These are phyloP conservation scores for Taphrina communis DNA, from an alignment of 1,139 yeast genomes.

Conservation along the genomic window DNA sequence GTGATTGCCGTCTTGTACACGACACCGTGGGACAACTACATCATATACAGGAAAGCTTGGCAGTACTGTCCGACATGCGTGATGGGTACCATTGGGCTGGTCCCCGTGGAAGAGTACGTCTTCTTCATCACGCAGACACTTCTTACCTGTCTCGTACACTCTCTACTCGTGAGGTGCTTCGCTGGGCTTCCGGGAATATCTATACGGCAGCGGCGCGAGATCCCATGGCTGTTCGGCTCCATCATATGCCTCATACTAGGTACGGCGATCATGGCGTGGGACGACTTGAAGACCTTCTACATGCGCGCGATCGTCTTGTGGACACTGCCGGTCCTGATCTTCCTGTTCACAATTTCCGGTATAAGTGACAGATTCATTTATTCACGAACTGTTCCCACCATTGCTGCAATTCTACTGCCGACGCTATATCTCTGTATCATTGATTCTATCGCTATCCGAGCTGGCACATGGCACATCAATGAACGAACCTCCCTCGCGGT, in stretches of 20 bases:
- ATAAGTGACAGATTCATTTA: slow-evolving; percentile 18
- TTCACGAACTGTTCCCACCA: slow-evolving; percentile 8
- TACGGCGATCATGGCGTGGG: slow-evolving; percentile 1
- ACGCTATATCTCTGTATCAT: slow-evolving; percentile 37
- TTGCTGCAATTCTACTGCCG: slow-evolving; percentile 23
- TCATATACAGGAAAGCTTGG: slow-evolving; percentile 41
- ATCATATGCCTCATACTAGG: not conserved
- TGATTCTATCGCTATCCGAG: slow-evolving; percentile 39
- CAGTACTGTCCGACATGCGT: slow-evolving; percentile 40
- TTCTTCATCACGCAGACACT: slow-evolving; percentile 40
- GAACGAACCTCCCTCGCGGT: slow-evolving; percentile 26
- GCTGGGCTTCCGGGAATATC: slow-evolving; percentile 33
- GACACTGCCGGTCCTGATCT: slow-evolving; percentile 38
- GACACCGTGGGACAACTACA: slow-evolving; percentile 42
- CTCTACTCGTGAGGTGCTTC: slow-evolving; percentile 20
- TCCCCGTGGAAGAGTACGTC: slow-evolving; percentile 40
- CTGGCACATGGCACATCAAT: slow-evolving; percentile 41
- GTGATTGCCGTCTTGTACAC: slow-evolving; percentile 41
- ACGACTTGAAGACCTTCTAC: slow-evolving; percentile 29
- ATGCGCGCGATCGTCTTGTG: slow-evolving; percentile 37
- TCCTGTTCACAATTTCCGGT: slow-evolving; percentile 34
- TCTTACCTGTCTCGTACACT: slow-evolving; percentile 26
- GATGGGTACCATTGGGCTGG: slow-evolving; percentile 37
- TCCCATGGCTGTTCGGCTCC: not conserved
- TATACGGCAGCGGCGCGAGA: slow-evolving; percentile 6